phyloP scores from a whole-genome alignment of 2,329 filamentous ascomycete species.

The Talaromyces sp. region DNA sequence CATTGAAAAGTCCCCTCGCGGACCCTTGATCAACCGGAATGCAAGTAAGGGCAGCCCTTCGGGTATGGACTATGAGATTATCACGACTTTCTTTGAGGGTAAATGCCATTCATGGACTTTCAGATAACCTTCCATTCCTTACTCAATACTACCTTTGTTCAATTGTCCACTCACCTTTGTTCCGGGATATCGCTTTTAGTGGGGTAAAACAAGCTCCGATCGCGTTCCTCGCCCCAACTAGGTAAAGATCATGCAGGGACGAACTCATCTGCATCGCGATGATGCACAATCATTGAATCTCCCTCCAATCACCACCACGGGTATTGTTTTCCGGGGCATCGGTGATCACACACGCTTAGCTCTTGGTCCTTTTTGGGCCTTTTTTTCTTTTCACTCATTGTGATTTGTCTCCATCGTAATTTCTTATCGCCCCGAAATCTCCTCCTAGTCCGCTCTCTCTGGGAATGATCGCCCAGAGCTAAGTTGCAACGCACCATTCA shows the following conservation, averaged over 20 bases:
- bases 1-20: conserved; percentile 27
- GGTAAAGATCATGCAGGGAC: conserved; percentile 17
- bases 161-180: background rate
- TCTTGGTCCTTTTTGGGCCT: background rate
- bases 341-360: background rate
- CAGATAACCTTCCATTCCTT: conserved; percentile 24
- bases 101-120: conserved; percentile 1
- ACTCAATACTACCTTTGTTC: conserved; percentile 15
- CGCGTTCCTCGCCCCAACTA: conserved; percentile 10
- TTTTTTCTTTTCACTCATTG: background rate
- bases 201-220: conserved; percentile 15
- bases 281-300: conserved; percentile 8
- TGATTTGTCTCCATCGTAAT: background rate
- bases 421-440: conserved; percentile 2
- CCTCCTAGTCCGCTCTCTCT: background rate
- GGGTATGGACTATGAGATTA: conserved; percentile 13
- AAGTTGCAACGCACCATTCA: conserved; percentile 19
- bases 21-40: conserved; percentile 30
- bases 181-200: conserved; percentile 4
- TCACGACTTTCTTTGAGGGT: background rate
- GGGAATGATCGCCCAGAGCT: conserved; percentile 13
- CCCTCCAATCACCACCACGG: conserved; percentile 23
- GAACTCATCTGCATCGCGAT: conserved; percentile 1
- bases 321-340: background rate
- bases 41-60: conserved; percentile 26